Percentiles rank a stretch among this genome's conserved stretches.
Evolutionary conservation across 441 rosid genomes (phyloP).

Genomic region (Breynia disticha): DNA sequence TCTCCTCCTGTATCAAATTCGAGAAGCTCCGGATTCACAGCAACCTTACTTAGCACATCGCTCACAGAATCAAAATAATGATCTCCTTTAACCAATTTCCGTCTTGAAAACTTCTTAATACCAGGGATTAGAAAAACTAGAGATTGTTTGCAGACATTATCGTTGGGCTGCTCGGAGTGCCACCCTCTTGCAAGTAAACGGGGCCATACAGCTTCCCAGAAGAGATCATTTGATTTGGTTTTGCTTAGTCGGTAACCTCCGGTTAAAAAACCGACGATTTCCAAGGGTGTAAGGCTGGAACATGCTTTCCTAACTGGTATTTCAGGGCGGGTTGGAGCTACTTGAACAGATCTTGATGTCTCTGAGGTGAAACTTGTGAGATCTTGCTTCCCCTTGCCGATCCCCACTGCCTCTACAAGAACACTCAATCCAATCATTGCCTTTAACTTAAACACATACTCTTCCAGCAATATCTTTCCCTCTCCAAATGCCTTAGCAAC

Average conservation of each 20-base stretch:
- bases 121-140: conserved; percentile 46
- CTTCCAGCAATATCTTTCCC: conserved; percentile 37
- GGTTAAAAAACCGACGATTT: conserved; percentile 52
- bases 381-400: conserved; percentile 67
- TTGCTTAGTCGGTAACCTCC: conserved; percentile 78
- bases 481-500: conserved; percentile 35
- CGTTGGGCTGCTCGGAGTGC: conserved; percentile 78
- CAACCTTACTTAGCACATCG: conserved; percentile 44
- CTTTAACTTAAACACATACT: conserved; percentile 40
- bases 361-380: conserved; percentile 52
- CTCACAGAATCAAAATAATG: conserved; percentile 47
- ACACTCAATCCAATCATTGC: conserved; percentile 31
- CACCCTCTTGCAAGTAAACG: conserved; percentile 83
- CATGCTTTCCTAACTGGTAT: conserved; percentile 68
- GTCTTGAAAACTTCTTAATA: conserved; percentile 35
- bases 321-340: conserved; percentile 30
- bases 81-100: conserved; percentile 42
- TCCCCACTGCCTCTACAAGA: conserved; percentile 41
- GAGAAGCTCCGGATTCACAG: conserved; percentile 37
- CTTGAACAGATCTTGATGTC: conserved; percentile 36
- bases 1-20: conserved; percentile 30
- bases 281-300: conserved; percentile 41
- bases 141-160: conserved; percentile 27
- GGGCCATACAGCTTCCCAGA: conserved; percentile 99
- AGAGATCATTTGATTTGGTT: conserved; percentile 66